A percentile compares a stretch with the other conserved stretches of the same genome.
phyloP scores from a whole-genome alignment of 345 rosid genomes.

The Lepidium didymum region DNA sequence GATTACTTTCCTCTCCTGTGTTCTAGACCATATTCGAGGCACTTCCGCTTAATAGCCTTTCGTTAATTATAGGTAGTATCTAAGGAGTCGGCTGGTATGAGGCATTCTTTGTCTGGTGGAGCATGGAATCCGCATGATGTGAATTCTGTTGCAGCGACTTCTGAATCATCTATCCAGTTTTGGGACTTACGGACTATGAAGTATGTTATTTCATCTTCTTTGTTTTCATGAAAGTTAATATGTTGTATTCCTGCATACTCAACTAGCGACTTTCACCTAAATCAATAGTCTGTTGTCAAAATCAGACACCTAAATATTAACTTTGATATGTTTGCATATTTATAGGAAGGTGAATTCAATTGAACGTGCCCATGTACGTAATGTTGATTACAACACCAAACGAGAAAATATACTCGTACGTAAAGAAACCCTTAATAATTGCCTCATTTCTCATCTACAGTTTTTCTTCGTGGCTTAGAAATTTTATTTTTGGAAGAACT shows the following conservation, averaged over 20 bases:
- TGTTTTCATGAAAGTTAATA: not conserved
- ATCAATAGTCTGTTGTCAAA: not conserved
- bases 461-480: not conserved
- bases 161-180: conserved; percentile 84
- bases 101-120: conserved; percentile 74
- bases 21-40: not conserved
- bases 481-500: not conserved
- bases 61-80: conserved; percentile 49
- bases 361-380: conserved; percentile 53
- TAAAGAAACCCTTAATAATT: not conserved
- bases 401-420: conserved; percentile 65
- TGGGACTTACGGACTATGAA: conserved; percentile 84
- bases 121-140: conserved; percentile 92
- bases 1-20: not conserved
- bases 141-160: conserved; percentile 68
- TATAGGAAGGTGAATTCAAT: conserved; percentile 70
- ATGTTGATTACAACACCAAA: conserved; percentile 52
- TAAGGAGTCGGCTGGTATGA: conserved; percentile 72
- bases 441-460: not conserved
- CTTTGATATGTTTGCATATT: conserved; percentile 1
- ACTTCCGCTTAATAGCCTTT: not conserved
- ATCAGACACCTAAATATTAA: not conserved
- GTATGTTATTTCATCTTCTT: conserved; percentile 33
- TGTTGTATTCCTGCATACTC: not conserved
- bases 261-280: not conserved